Base-by-base conservation (phyloP, 257 asterid genomes). In the Voacanga thouarsii region DNA sequence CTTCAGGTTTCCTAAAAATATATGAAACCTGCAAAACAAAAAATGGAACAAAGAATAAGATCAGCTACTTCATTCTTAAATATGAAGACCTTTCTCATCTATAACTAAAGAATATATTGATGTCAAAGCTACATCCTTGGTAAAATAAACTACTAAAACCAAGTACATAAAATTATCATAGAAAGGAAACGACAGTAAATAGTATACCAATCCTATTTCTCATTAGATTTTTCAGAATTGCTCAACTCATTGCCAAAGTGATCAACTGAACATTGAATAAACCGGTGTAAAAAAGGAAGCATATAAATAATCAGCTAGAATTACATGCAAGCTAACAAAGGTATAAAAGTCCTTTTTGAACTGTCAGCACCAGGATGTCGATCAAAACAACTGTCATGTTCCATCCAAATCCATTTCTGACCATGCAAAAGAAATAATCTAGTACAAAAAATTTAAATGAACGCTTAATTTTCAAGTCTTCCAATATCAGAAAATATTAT, bases 1-100 rank as follows among this genome's bases (percentile, higher is more conserved):
- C 84, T 68, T 89, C 89, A 26, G 99, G 99, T 72, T 92, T 84
- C 87, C 92, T 87, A 84, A 96, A 96, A 23, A 92, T 63, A 76
- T 96, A 96, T 6, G 99, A 92, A 70, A 96, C 95, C 98, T 94
- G 91, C 59, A 82, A 84, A 73, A 77, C 64, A 71, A 63, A 70
- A 64, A 50, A 6, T 39, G 33, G 51, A 30, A 24, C 53, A 74
- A 49, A 69, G 49, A 80, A 33, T 16, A 68, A 3, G 50, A 44
- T 81, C 66, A 76, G 83, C 64, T 10, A 0, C n/a, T n/a, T n/a
- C n/a, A n/a, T n/a, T n/a, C n/a, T n/a, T n/a, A n/a, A n/a, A n/a
- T n/a, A n/a, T n/a, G n/a, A 77, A 15, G n/a, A 19, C 41, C 8
- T 53, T 0, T 21, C 41, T 24, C 23, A 11, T 78, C 64, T 45